Conservation (phyloP, 2,329 filamentous ascomycete genomes). For the Phoma herbarum region DNA sequence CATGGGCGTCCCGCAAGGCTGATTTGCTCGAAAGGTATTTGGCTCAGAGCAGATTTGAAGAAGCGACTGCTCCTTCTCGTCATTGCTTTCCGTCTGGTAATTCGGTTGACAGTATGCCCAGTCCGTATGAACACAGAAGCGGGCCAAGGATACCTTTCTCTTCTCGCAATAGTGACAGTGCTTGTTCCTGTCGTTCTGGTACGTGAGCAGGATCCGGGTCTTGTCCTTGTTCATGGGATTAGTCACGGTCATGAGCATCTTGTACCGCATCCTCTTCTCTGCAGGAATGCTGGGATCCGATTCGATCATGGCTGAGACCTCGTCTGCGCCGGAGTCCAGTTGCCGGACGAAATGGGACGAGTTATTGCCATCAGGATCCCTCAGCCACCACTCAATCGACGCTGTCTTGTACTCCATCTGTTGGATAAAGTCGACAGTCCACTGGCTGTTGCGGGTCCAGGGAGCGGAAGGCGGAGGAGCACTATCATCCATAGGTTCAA, state of each 20-base stretch:
- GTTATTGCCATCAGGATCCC: conserved; percentile 25
- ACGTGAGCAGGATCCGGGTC: neutral
- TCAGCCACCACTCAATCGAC: conserved; percentile 26
- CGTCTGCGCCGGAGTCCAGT: no score
- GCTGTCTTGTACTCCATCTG: conserved; percentile 21
- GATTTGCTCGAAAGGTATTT: no score
- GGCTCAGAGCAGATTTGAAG: conserved; percentile 2
- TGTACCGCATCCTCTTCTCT: neutral
- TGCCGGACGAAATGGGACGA: no score
- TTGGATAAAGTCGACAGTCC: conserved; percentile 25
- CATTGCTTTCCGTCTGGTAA: conserved; percentile 8
- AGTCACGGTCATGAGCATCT: neutral
- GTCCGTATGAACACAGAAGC: no score
- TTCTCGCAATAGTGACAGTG: neutral
- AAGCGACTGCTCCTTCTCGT: neutral
- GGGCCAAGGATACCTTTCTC: no score
- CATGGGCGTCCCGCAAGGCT: no score
- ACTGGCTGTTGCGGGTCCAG: conserved; percentile 9
- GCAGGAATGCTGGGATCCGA: neutral
- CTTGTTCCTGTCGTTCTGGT: neutral
- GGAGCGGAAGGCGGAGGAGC: neutral
- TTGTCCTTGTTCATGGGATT: neutral
- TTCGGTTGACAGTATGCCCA: neutral
- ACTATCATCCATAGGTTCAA: no score
- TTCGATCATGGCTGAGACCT: neutral